These are phyloP conservation scores for Colletotrichum plurivorum DNA, from an alignment of 2,329 filamentous ascomycete genomes.

Conservation along the genomic window DNA sequence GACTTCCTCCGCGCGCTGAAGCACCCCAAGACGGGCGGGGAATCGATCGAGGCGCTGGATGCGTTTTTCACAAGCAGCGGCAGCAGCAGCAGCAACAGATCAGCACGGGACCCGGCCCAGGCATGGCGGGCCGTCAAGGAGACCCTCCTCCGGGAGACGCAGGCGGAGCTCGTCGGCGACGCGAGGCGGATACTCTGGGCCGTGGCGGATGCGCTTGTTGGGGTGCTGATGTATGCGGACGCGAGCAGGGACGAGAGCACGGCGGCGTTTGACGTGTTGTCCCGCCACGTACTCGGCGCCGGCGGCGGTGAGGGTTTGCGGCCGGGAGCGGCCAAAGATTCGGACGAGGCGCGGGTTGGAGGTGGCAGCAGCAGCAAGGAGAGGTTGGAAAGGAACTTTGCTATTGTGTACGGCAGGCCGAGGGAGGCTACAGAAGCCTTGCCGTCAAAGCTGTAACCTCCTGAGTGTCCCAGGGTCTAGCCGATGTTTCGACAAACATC, in stretches of 20 bases:
- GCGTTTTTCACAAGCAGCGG: constrained; percentile 50
- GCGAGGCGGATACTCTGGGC: constrained; percentile 61
- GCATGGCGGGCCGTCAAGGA: constrained; percentile 58
- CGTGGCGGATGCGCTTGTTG: constrained; percentile 60
- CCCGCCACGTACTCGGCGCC: constrained; percentile 21
- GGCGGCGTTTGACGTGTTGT: constrained; percentile 56
- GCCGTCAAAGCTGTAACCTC: constrained; percentile 12
- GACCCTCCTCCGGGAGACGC: constrained; percentile 51
- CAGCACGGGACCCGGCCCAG: constrained; percentile 43
- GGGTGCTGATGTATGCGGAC: constrained; percentile 59
- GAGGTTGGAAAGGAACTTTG: constrained; percentile 48
- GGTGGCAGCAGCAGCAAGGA: neutral
- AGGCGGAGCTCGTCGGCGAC: constrained; percentile 59
- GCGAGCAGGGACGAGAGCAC: constrained; percentile 52
- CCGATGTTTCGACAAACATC: neutral
- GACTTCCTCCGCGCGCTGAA: constrained; percentile 56
- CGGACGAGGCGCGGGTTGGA: neutral
- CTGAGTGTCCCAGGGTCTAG: neutral
- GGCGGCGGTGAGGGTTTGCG: constrained; percentile 44
- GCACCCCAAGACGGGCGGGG: constrained; percentile 55
- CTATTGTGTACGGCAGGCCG: constrained; percentile 54
- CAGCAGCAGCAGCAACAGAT: constrained; percentile 2
- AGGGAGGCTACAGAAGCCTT: neutral
- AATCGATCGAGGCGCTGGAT: constrained; percentile 59
- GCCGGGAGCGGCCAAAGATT: neutral